Conservation (phyloP, 495 filamentous ascomycete species). For the Diplogelasinospora grovesii region DNA sequence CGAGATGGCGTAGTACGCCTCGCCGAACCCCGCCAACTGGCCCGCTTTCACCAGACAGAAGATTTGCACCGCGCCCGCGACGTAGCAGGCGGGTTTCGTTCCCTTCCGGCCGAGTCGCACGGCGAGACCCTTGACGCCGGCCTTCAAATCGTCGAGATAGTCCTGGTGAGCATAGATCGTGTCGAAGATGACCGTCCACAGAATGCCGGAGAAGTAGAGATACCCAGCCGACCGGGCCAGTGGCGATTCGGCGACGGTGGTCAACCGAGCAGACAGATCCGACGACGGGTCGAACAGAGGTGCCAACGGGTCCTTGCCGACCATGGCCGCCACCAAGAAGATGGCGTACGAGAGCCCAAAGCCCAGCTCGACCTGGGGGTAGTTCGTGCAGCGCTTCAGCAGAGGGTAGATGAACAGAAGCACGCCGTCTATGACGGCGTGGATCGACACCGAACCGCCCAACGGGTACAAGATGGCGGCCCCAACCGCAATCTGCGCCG, state of each 20-base stretch:
- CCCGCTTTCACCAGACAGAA: conserved; percentile 21
- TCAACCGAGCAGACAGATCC: no score
- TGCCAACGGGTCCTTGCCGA: no score
- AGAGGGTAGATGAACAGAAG: conserved; percentile 15
- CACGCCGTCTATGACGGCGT: no score
- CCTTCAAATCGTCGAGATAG: conserved; percentile 27
- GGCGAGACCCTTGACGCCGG: conserved; percentile 31
- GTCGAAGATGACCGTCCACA: conserved; percentile 36
- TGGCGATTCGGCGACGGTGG: no score
- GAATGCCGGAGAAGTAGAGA: conserved; percentile 19
- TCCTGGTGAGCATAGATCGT: conserved; percentile 41
- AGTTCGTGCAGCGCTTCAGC: conserved; percentile 16
- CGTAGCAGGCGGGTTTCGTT: conserved; percentile 25
- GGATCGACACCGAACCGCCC: no score
- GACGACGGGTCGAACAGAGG: no score
- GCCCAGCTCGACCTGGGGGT: conserved; percentile 16
- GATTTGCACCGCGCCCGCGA: conserved; percentile 18
- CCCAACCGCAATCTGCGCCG: conserved; percentile 11
- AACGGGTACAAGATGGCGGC: conserved; percentile 3
- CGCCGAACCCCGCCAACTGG: conserved; percentile 16
- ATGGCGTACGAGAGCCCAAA: conserved; percentile 12
- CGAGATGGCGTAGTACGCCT: conserved; percentile 22
- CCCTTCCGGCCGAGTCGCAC: conserved; percentile 26
- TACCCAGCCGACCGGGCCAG: conserved; percentile 12
- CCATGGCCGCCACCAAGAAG: no score